Evolutionary conservation across 805 yeast species (phyloP), one percentile per base, ranked within the genome.

Genomic region (Candida sphagnicola): DNA sequence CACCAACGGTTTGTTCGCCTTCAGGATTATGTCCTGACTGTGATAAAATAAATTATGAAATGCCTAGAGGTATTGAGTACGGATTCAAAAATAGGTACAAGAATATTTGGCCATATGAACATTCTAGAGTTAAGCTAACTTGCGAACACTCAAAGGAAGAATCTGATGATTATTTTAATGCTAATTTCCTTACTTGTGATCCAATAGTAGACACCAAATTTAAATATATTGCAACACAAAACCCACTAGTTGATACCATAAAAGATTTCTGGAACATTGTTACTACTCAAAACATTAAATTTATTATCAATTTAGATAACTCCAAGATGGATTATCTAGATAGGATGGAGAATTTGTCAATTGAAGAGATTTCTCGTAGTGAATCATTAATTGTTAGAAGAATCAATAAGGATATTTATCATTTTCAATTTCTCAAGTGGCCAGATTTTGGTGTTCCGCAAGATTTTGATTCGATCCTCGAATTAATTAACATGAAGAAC

Each of bases 91-190:
- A 70, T 43, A 49, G 76, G 34, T 70, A 70, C 51, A 63, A 67
- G 28, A 70, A 70, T 38, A 61, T 70, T 8, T 70, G 74, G 74
- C 76, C 76, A 0, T 70, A 69, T 48, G 76, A 70, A 48, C 76
- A 70, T 43, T 68, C 75, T 2, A 51, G 75, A 32, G 75, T 70
- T 12, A 64, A 58, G 34, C 43, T 67, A 24, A 24, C 21, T 26
- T 10, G 44, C 13, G 26, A 17, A 10, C 26, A 17, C 4, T 26
- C 17, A 14, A 33, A 45, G 10, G 51, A 48, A 10, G 43, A 39
- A 2, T 42, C 40, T 13, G 70, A 65, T 43, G 75, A 70, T 42
- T 70, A 70, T 49, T 65, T 70, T 52, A 70, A 70, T 44, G 76
- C 71, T 16, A 70, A 69, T 44, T 68, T 65, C 41, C 67, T 70